A percentile compares a stretch with the other conserved stretches of the same genome.
These are phyloP conservation scores for Juncus inflexus DNA, from an alignment of 176 grass and related monocot species.

Conservation along the genomic window DNA sequence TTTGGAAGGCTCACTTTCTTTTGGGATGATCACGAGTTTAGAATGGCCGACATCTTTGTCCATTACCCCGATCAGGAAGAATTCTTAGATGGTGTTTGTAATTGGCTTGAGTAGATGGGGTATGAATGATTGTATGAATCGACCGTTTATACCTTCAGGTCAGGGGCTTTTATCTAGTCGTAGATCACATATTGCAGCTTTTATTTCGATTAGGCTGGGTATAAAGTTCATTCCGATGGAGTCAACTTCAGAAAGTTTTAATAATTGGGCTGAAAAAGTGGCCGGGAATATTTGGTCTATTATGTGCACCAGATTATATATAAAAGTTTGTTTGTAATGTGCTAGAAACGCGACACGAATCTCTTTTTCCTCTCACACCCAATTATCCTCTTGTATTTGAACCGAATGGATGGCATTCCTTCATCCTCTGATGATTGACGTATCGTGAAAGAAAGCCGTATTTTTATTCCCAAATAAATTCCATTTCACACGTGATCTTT, in stretches of 20 bases:
- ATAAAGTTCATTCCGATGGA: not conserved
- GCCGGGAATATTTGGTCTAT: too few relatives aligned
- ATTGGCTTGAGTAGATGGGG: too few relatives aligned
- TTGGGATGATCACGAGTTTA: not conserved
- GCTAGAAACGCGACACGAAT: not conserved
- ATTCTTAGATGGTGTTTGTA: not conserved
- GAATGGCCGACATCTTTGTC: not conserved
- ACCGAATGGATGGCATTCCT: not conserved
- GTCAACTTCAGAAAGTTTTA: not conserved
- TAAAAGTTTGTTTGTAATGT: not conserved
- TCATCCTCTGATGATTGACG: not conserved
- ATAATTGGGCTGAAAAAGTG: not conserved
- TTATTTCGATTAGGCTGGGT: not conserved
- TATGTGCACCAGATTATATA: not conserved
- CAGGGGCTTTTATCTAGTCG: not conserved
- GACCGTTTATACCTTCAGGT: not conserved
- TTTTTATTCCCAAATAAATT: not conserved
- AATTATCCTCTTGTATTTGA: not conserved
- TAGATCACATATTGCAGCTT: not conserved
- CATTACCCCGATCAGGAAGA: not conserved
- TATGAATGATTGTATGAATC: too few relatives aligned
- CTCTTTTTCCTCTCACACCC: not conserved
- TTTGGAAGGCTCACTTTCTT: not conserved
- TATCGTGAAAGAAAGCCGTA: constrained; percentile 2
- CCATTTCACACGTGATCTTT: not conserved